Percentiles rank a stretch among this genome's conserved stretches.
phyloP scores from a whole-genome alignment of 1,139 yeast species.

The Zygotorulaspora mrakii region DNA sequence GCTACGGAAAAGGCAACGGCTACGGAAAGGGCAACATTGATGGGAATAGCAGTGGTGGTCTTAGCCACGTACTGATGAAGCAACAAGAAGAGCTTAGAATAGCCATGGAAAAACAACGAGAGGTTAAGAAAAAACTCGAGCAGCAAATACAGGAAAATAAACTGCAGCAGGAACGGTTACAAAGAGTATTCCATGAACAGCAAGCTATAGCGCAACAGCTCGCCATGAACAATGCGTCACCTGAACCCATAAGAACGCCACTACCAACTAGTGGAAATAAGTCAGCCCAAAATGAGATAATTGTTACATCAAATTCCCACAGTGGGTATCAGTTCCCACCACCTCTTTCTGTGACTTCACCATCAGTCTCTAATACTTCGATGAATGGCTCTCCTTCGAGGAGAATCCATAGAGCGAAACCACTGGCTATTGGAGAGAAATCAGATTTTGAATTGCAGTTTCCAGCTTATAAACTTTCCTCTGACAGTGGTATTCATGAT shows the following conservation, averaged over 20 bases:
- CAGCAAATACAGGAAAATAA: constrained; percentile 30
- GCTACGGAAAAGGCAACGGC: too few relatives aligned
- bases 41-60: constrained; percentile 12
- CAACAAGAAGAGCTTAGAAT: constrained; percentile 32
- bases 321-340: constrained; percentile 36
- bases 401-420: constrained; percentile 11
- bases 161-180: constrained; percentile 29
- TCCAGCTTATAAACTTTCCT: not conserved
- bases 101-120: constrained; percentile 34
- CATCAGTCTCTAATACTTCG: constrained; percentile 23
- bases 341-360: constrained; percentile 27
- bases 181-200: constrained; percentile 27
- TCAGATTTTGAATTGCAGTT: constrained; percentile 8
- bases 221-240: constrained; percentile 12
- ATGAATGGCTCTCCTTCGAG: constrained; percentile 30
- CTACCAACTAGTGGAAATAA: constrained; percentile 5
- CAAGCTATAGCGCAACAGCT: constrained; percentile 22
- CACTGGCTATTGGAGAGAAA: constrained; percentile 9
- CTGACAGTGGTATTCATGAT: not conserved
- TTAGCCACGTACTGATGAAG: constrained; percentile 27
- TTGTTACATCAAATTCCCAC: constrained; percentile 32
- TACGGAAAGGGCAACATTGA: too few relatives aligned
- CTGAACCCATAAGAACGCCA: constrained; percentile 8
- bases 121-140: constrained; percentile 31
- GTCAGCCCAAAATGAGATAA: constrained; percentile 16